Conservation (phyloP, 257 asterid genomes). For the Avicennia marina region DNA sequence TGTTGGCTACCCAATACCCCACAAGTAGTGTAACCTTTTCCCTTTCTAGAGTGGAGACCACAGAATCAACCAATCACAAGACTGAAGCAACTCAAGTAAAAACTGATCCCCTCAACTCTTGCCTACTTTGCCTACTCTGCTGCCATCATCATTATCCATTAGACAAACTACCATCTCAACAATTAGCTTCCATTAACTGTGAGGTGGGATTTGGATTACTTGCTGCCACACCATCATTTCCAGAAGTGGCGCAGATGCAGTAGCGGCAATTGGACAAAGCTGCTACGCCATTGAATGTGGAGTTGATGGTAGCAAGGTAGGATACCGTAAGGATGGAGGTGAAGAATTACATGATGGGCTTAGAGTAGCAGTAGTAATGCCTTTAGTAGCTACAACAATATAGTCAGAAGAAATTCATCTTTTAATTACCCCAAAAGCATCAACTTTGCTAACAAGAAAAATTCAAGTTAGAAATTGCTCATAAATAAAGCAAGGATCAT, state of each 20-base stretch:
- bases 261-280: slow-evolving; percentile 30
- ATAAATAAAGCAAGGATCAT: too few relatives aligned
- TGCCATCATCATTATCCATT: too few relatives aligned
- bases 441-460: too few relatives aligned
- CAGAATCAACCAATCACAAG: slow-evolving; percentile 12
- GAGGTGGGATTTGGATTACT: too few relatives aligned
- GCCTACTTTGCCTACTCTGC: background rate
- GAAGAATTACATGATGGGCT: slow-evolving; percentile 48
- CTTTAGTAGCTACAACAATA: too few relatives aligned
- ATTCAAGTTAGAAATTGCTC: too few relatives aligned
- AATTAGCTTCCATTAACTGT: background rate
- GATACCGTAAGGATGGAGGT: slow-evolving; percentile 64
- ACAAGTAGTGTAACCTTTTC: too few relatives aligned
- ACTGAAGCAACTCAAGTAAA: slow-evolving; percentile 19
- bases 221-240: background rate
- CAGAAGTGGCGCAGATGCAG: background rate
- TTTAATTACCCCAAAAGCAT: too few relatives aligned
- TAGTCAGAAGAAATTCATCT: too few relatives aligned
- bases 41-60: slow-evolving; percentile 45
- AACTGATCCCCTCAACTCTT: slow-evolving; percentile 1
- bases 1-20: too few relatives aligned
- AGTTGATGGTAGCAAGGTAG: slow-evolving; percentile 59
- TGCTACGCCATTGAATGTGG: slow-evolving; percentile 38
- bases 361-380: slow-evolving; percentile 43
- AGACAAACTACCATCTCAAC: background rate